Base-by-base conservation (phyloP, 2,329 filamentous ascomycete species). In the Fonsecaea multimorphosa region DNA sequence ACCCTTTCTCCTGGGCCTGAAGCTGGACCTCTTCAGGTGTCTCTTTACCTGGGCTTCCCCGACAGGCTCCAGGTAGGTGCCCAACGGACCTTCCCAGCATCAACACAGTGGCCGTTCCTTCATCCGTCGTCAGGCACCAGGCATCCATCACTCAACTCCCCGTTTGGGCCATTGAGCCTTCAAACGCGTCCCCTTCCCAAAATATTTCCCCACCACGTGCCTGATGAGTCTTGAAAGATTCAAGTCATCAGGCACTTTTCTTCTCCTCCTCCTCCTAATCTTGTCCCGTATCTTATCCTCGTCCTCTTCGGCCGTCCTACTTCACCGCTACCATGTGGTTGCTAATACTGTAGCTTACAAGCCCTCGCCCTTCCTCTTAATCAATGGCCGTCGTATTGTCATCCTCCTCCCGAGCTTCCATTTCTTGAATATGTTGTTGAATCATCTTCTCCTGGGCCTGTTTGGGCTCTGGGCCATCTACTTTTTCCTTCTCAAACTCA, bases 261-360 rank as follows among this genome's bases (percentile, higher is more conserved):
- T n/a, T n/a, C 22, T 51, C 46, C 19, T 31, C 34, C 32, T 57
- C 53, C 36, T 32, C 32, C 54, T 57, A 19, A 36, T 27, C 22
- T 16, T 40, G 2, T 40, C 31, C 34, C 59, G 32, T 38, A 29
- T 29, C 52, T 62, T 52, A 31, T 49, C 52, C 52, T 62, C 51
- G 27, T 56, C 36, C 24, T 56, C 59, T 38, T 36, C 38, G 16
- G 32, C 59, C 51, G 14, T 22, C 59, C 58, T 54, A 31, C 27
- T 54, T 32, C 51, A 31, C 51, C 27, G 24, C 51, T 34, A 54
- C 51, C n/a, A 31, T 54, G 27, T 54, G 27, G 27, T 32, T 34
- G 34, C 11, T 40, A 36, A 62, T 56, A n/a, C 51, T 46, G 27
- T 56, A 62, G 51, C 59, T 46, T 54, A 56, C 31, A 44, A 46